These are phyloP conservation scores for Trichosanthes truncata DNA, from an alignment of 306 rosid species.

Conservation along the genomic window DNA sequence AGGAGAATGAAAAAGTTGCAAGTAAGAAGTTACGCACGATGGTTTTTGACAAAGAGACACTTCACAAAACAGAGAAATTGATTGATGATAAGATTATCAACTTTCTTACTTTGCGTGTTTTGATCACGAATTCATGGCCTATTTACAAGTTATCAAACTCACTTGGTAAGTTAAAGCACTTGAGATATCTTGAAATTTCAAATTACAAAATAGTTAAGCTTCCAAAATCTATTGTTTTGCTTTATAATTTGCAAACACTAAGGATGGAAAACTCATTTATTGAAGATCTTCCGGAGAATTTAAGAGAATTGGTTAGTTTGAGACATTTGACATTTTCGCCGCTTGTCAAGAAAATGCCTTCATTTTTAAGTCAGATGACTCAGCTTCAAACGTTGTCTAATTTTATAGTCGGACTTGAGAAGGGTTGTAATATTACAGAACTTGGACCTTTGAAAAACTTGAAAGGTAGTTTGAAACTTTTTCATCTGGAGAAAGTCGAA, in stretches of 20 bases:
- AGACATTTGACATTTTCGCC: background rate
- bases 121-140: background rate
- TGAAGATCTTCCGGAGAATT: background rate
- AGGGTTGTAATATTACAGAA: background rate
- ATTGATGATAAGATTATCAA: background rate
- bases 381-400: background rate
- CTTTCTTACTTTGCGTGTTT: background rate
- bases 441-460: background rate
- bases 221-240: background rate
- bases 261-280: accelerated
- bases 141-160: background rate
- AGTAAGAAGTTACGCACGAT: background rate
- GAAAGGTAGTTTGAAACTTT: background rate
- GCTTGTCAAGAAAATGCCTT: background rate
- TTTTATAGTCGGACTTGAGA: background rate
- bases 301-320: background rate
- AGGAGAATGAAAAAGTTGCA: too few species aligned
- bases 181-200: background rate
- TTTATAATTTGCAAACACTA: background rate
- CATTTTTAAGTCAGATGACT: background rate
- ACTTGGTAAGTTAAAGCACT: background rate
- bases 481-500: background rate
- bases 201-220: background rate
- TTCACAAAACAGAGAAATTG: background rate
- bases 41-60: accelerated